These are phyloP conservation scores for Adansonia digitata DNA, from an alignment of 345 rosid genomes.

Conservation along the genomic window DNA sequence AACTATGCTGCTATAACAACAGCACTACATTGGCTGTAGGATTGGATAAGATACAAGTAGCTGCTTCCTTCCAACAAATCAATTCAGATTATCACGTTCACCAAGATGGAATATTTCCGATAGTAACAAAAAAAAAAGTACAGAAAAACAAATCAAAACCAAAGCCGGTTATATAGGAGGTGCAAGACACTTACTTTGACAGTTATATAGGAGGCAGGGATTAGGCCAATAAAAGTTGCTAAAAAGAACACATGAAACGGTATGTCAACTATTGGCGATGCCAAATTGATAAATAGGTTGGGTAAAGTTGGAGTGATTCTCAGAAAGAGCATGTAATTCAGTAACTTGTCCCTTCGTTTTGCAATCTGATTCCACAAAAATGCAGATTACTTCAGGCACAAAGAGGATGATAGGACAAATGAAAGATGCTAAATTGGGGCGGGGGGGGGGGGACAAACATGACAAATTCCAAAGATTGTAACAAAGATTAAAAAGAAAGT, in stretches of 20 bases:
- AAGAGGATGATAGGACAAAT: neutral
- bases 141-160: neutral
- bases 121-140: neutral
- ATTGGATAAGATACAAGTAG: neutral
- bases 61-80: neutral
- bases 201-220: conserved; percentile 90
- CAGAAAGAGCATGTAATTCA: conserved; percentile 94
- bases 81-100: neutral
- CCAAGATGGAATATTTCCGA: too few relatives aligned
- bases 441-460: neutral
- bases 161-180: neutral
- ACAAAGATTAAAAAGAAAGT: neutral
- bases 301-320: conserved; percentile 94
- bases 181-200: conserved; percentile 58
- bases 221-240: conserved; percentile 85
- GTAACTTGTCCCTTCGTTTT: conserved; percentile 82
- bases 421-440: neutral
- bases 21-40: too few relatives aligned
- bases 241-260: conserved; percentile 91
- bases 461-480: neutral
- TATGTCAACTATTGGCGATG: conserved; percentile 92
- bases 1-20: too few relatives aligned
- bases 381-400: neutral
- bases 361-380: conserved; percentile 51
- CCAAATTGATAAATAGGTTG: conserved; percentile 94